These are phyloP conservation scores for Russula foetens DNA, from an alignment of 768 basidiomycete genomes.

Conservation along the genomic window DNA sequence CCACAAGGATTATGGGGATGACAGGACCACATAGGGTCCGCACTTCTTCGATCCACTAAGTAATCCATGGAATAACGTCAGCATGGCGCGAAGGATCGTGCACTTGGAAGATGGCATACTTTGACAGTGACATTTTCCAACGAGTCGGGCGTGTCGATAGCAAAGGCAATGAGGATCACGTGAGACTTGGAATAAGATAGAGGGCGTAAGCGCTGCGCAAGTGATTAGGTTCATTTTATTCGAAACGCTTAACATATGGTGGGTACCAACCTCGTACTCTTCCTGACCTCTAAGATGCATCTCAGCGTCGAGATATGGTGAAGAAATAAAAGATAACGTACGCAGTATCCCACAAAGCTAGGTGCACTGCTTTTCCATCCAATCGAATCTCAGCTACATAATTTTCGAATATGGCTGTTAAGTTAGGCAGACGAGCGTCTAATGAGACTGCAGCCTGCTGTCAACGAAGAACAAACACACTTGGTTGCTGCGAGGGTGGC, in stretches of 20 bases:
- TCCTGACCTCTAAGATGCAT: slow-evolving; percentile 75
- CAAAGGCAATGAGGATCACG: slow-evolving; percentile 96
- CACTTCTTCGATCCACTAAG: slow-evolving; percentile 97
- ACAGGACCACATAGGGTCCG: slow-evolving; percentile 88
- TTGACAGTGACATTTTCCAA: slow-evolving; percentile 93
- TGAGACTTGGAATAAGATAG: slow-evolving; percentile 98
- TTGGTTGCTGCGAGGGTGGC: slow-evolving; percentile 35
- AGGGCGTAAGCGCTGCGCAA: slow-evolving; percentile 73
- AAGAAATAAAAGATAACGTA: slow-evolving; percentile 37
- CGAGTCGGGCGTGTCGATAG: slow-evolving; percentile 93
- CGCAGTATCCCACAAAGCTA: slow-evolving; percentile 99
- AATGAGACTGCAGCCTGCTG: slow-evolving; percentile 1
- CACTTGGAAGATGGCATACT: slow-evolving; percentile 34
- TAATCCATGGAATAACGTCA: background rate
- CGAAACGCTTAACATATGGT: background rate
- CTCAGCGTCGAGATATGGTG: background rate
- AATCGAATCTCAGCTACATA: slow-evolving; percentile 97
- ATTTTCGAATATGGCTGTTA: slow-evolving; percentile 90
- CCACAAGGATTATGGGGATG: slow-evolving; percentile 92
- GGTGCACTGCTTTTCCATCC: slow-evolving; percentile 94
- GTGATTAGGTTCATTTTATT: slow-evolving; percentile 5
- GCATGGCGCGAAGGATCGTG: background rate
- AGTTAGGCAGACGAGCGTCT: background rate
- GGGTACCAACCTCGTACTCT: slow-evolving; percentile 80
- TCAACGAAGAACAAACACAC: slow-evolving; percentile 25